Evolutionary conservation across 2,329 filamentous ascomycete genomes (phyloP).

Genomic region (Truncatella angustata): DNA sequence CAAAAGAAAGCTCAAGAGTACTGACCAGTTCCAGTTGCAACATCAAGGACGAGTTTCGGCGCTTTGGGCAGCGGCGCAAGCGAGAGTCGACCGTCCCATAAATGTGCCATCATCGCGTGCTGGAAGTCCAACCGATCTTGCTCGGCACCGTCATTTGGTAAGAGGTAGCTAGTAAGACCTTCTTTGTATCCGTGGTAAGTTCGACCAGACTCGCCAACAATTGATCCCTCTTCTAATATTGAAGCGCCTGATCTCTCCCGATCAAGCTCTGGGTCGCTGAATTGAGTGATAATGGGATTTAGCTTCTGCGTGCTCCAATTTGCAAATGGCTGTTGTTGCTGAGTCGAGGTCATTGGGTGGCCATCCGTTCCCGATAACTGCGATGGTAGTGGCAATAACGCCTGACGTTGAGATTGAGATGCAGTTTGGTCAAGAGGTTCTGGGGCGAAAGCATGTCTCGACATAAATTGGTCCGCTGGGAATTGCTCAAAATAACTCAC

Average conservation of each 20-base stretch:
- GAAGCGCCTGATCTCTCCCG: background rate
- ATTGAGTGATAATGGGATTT: slow-evolving; percentile 1
- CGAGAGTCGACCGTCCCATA: slow-evolving; percentile 2
- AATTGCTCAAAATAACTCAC: background rate
- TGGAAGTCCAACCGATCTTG: slow-evolving; percentile 8
- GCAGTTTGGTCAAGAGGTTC: background rate
- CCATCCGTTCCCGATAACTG: no score
- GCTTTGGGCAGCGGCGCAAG: slow-evolving; percentile 1
- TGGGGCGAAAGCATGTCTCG: background rate
- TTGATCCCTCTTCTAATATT: background rate
- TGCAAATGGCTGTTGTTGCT: background rate
- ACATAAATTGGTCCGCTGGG: background rate
- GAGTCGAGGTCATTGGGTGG: no score
- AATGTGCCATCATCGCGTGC: slow-evolving; percentile 4
- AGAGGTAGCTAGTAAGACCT: background rate
- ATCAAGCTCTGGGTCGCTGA: background rate
- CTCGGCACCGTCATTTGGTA: slow-evolving; percentile 4
- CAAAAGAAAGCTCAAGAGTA: no score
- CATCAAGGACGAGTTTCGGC: slow-evolving; percentile 1
- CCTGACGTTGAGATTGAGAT: background rate
- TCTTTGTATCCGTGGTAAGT: slow-evolving; percentile 8
- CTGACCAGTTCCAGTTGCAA: slow-evolving; percentile 1
- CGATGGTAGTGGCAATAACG: background rate
- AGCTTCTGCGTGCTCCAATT: slow-evolving; percentile 2
- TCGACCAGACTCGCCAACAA: slow-evolving; percentile 2